phyloP scores from a whole-genome alignment of 2,329 filamentous ascomycete genomes.

The Pseudogymnoascus sp. region DNA sequence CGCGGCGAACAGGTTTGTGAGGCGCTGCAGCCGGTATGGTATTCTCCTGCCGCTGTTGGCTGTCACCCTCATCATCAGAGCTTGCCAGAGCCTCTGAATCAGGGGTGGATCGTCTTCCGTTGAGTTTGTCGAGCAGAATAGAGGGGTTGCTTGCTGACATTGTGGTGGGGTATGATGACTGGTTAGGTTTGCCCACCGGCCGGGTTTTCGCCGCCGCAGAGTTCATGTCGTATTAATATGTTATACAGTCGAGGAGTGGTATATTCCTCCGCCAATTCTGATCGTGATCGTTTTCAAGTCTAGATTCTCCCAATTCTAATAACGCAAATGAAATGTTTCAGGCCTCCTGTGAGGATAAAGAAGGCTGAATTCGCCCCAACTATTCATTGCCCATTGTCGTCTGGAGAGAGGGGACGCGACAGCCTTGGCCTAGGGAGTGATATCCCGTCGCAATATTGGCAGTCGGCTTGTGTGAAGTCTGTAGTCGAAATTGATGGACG shows the following conservation, averaged over 20 bases:
- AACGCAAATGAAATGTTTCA: slow-evolving; percentile 3
- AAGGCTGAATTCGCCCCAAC: slow-evolving; percentile 26
- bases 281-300: neutral
- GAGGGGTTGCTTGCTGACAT: slow-evolving; percentile 57
- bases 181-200: slow-evolving; percentile 43
- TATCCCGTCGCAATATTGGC: slow-evolving; percentile 4
- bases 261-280: neutral
- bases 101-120: slow-evolving; percentile 75
- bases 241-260: slow-evolving; percentile 3
- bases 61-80: slow-evolving; percentile 84
- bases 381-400: slow-evolving; percentile 29
- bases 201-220: slow-evolving; percentile 27
- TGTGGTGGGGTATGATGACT: slow-evolving; percentile 32
- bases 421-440: neutral
- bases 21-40: slow-evolving; percentile 42
- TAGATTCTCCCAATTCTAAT: slow-evolving; percentile 9
- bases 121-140: slow-evolving; percentile 66
- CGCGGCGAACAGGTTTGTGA: slow-evolving; percentile 60
- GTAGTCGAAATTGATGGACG: neutral
- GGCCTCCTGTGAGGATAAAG: neutral
- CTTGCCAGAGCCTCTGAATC: slow-evolving; percentile 91
- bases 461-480: neutral
- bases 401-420: slow-evolving; percentile 12
- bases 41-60: slow-evolving; percentile 46
- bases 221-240: slow-evolving; percentile 11